These are phyloP conservation scores for Zymoseptoria passerinii DNA, from an alignment of 2,329 filamentous ascomycete species.

Conservation along the genomic window DNA sequence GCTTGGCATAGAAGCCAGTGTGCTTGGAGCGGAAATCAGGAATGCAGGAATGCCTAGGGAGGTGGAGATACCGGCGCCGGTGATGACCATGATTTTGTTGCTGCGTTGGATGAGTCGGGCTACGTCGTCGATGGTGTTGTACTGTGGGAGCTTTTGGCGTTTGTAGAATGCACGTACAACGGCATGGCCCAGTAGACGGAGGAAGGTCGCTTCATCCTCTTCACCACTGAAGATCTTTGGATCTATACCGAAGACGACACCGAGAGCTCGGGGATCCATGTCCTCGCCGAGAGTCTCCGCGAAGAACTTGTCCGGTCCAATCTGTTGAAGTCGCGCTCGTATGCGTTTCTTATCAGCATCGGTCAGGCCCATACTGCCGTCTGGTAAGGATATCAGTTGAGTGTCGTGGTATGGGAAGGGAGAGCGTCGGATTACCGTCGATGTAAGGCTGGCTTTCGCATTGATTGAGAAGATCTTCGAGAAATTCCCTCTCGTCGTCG, in stretches of 20 bases:
- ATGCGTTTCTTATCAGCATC: slow-evolving; percentile 7
- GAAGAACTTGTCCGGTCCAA: slow-evolving; percentile 73
- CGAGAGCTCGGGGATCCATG: slow-evolving; percentile 71
- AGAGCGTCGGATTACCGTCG: neutral
- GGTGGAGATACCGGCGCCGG: slow-evolving; percentile 92
- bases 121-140: slow-evolving; percentile 83
- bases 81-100: slow-evolving; percentile 84
- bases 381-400: slow-evolving; percentile 8
- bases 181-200: slow-evolving; percentile 61
- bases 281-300: slow-evolving; percentile 59
- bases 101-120: slow-evolving; percentile 64
- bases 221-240: slow-evolving; percentile 43
- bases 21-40: slow-evolving; percentile 94
- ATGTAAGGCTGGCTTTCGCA: slow-evolving; percentile 4
- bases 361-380: slow-evolving; percentile 9
- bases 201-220: slow-evolving; percentile 66
- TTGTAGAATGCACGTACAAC: slow-evolving; percentile 74
- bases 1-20: slow-evolving; percentile 80
- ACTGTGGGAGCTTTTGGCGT: slow-evolving; percentile 67
- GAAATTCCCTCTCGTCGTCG: slow-evolving; percentile 4
- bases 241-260: slow-evolving; percentile 75
- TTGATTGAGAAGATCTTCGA: slow-evolving; percentile 9
- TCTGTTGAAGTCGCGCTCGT: slow-evolving; percentile 49
- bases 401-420: neutral
- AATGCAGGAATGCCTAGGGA: slow-evolving; percentile 92